phyloP scores from a whole-genome alignment of 768 basidiomycete species.

The Coprinopsis cinerea region DNA sequence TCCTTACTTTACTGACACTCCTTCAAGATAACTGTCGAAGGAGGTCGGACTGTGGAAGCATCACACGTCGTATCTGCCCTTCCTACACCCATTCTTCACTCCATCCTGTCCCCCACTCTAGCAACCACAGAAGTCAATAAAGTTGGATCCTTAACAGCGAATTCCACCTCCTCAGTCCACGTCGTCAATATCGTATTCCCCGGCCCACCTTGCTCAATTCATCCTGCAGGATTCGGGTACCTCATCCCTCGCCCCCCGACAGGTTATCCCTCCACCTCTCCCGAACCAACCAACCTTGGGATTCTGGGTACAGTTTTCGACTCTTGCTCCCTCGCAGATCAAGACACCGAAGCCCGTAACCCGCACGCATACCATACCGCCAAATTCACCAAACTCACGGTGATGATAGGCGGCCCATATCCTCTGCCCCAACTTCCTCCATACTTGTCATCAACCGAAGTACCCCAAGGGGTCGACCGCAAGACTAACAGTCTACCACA shows the following conservation, averaged over 20 bases:
- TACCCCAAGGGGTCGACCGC: conserved; percentile 20
- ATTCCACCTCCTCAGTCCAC: conserved; percentile 74
- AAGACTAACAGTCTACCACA: background rate
- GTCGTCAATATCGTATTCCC: conserved; percentile 87
- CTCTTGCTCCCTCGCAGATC: conserved; percentile 62
- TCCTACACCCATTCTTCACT: conserved; percentile 49
- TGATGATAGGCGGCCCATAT: conserved; percentile 88
- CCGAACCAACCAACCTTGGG: conserved; percentile 23
- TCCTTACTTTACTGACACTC: conserved; percentile 5
- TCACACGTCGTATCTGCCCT: conserved; percentile 77
- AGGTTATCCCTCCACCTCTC: conserved; percentile 39
- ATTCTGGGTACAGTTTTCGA: conserved; percentile 90
- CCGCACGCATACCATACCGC: conserved; percentile 17
- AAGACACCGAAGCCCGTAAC: conserved; percentile 27
- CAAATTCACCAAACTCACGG: conserved; percentile 69
- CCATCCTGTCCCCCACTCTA: conserved; percentile 27
- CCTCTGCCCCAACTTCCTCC: conserved; percentile 21
- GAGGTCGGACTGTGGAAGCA: conserved; percentile 15
- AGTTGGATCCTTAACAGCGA: conserved; percentile 42
- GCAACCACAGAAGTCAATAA: conserved; percentile 1
- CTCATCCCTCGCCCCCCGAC: conserved; percentile 74
- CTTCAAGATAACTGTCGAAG: background rate
- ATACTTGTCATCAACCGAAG: conserved; percentile 20
- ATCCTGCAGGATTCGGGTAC: conserved; percentile 90
- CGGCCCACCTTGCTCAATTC: conserved; percentile 40